Evolutionary conservation across 495 filamentous ascomycete genomes (phyloP).

Genomic region (Penicillium pancosmium): DNA sequence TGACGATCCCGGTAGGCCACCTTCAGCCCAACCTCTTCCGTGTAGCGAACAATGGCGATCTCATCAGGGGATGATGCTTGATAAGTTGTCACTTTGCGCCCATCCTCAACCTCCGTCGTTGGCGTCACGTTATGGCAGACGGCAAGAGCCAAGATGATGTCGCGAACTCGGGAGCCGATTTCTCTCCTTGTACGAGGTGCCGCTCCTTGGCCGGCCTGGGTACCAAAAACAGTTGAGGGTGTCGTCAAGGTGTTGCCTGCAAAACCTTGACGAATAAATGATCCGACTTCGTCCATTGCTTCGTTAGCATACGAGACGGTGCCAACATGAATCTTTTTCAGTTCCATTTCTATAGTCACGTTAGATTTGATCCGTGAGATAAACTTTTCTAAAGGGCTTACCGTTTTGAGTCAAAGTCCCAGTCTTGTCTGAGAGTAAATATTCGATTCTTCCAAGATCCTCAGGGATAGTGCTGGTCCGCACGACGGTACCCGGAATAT

Average conservation of each 20-base stretch:
- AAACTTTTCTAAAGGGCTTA: conserved; percentile 24
- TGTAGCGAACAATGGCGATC: conserved; percentile 96
- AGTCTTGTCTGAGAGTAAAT: conserved; percentile 95
- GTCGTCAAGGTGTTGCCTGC: conserved; percentile 64
- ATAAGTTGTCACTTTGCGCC: conserved; percentile 77
- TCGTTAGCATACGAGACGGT: conserved; percentile 98
- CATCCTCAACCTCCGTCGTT: conserved; percentile 80
- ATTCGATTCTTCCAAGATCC: conserved; percentile 94
- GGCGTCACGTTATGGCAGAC: conserved; percentile 98
- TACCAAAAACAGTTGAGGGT: conserved; percentile 67
- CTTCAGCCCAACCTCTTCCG: conserved; percentile 87
- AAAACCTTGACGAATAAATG: conserved; percentile 84
- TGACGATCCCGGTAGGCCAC: conserved; percentile 85
- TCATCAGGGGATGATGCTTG: conserved; percentile 98
- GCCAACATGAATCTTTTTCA: conserved; percentile 97
- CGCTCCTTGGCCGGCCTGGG: conserved; percentile 57
- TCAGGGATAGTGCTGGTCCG: conserved; percentile 97
- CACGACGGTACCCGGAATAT: conserved; percentile 89
- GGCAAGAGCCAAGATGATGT: conserved; percentile 87
- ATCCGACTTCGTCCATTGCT: conserved; percentile 94
- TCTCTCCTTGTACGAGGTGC: conserved; percentile 84
- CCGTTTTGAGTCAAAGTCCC: conserved; percentile 95
- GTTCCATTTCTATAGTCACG: conserved; percentile 76
- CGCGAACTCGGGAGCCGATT: conserved; percentile 88
- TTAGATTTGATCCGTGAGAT: not conserved